A percentile compares a stretch with the other conserved stretches of the same genome.
These are phyloP conservation scores for Trichoderma hamatum DNA, from an alignment of 2,329 filamentous ascomycete species.

Conservation along the genomic window DNA sequence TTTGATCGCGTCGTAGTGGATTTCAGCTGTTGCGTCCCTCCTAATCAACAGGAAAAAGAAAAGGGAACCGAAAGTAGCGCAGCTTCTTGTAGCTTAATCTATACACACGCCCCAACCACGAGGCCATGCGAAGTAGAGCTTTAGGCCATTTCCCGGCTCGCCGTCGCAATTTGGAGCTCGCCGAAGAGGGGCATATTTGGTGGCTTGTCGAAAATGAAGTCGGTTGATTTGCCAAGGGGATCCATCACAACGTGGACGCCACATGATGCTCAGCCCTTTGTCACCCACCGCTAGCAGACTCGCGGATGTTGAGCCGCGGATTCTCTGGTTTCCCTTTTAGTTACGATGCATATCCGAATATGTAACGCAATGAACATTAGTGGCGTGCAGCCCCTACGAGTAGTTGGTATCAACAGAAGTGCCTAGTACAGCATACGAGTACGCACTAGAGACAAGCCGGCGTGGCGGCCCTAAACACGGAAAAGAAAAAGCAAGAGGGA, in stretches of 20 bases:
- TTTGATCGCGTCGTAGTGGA: neutral
- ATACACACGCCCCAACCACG: neutral
- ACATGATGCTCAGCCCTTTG: slow-evolving; percentile 20
- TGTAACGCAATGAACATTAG: neutral
- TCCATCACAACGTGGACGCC: slow-evolving; percentile 19
- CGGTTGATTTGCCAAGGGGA: slow-evolving; percentile 3
- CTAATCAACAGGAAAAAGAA: neutral
- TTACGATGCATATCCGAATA: neutral
- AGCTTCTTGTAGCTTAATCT: neutral
- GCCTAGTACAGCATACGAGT: neutral
- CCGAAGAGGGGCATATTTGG: neutral
- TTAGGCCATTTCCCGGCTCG: neutral
- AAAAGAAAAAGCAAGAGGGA: neutral
- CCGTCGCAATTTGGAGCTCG: neutral
- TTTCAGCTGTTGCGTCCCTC: neutral
- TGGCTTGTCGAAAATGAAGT: slow-evolving; percentile 12
- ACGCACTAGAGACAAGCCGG: neutral
- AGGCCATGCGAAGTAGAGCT: neutral
- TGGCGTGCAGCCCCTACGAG: neutral
- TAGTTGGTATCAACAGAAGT: neutral
- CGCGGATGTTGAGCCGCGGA: neutral
- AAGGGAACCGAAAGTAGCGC: neutral
- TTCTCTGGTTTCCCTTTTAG: neutral
- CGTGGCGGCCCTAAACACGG: neutral
- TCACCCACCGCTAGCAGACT: neutral